A percentile compares a stretch with the other conserved stretches of the same genome.
These are phyloP conservation scores for Platanus orientalis DNA, from an alignment of 164 flowering plant species.

Conservation along the genomic window DNA sequence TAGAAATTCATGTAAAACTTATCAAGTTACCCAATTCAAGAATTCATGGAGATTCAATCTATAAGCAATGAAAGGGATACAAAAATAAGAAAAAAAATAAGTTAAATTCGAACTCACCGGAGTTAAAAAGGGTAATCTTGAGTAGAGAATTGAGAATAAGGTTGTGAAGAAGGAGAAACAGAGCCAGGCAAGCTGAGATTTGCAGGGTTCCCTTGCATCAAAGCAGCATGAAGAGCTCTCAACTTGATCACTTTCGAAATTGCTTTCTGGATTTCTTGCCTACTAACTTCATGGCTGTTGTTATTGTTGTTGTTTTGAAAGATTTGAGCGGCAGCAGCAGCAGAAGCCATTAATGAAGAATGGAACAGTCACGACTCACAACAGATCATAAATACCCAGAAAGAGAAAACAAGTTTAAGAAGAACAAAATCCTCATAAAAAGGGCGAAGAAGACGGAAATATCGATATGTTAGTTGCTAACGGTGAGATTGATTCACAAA, in stretches of 20 bases:
- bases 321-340: constrained; percentile 22
- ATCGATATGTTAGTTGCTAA: too few relatives aligned
- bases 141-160: constrained; percentile 59
- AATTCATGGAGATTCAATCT: too few relatives aligned
- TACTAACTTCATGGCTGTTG: constrained; percentile 42
- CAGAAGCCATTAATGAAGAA: constrained; percentile 40
- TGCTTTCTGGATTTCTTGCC: constrained; percentile 70
- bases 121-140: constrained; percentile 94
- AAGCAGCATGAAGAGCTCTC: constrained; percentile 87
- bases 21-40: too few relatives aligned
- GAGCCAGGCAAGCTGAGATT: constrained; percentile 28
- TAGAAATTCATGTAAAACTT: constrained; percentile 5
- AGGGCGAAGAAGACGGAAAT: too few relatives aligned
- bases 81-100: constrained; percentile 2
- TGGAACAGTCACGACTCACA: too few relatives aligned
- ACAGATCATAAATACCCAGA: too few relatives aligned
- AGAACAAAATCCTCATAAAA: too few relatives aligned
- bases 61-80: neutral
- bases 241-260: constrained; percentile 89
- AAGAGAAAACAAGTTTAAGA: too few relatives aligned
- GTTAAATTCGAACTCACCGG: constrained; percentile 53
- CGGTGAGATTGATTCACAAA: too few relatives aligned
- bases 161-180: constrained; percentile 39
- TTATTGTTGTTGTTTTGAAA: too few relatives aligned
- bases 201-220: constrained; percentile 62